Evolutionary conservation across 2,329 filamentous ascomycete genomes (phyloP).

Genomic region (Cercospora zeina): DNA sequence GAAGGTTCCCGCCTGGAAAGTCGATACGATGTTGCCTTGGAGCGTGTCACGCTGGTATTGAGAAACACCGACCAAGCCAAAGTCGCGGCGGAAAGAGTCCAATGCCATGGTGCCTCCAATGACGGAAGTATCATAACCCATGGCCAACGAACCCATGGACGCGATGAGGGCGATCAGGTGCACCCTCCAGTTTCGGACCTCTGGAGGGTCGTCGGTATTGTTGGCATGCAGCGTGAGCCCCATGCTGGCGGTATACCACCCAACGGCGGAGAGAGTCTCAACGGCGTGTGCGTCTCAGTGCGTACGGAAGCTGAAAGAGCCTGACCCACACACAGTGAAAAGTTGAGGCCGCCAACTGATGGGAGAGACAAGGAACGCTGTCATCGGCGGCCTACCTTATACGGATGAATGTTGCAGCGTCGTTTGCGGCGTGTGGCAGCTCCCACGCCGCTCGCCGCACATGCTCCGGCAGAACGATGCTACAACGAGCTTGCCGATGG

Average conservation of each 20-base stretch:
- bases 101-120: conserved; percentile 47
- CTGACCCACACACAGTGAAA: neutral
- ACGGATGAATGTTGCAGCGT: conserved; percentile 3
- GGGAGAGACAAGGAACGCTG: neutral
- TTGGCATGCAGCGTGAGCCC: conserved; percentile 25
- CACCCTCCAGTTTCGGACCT: conserved; percentile 69
- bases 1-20: conserved; percentile 44
- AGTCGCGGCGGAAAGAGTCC: conserved; percentile 44
- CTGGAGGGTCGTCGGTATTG: conserved; percentile 52
- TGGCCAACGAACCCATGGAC: conserved; percentile 44
- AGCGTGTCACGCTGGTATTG: conserved; percentile 46
- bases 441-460: conserved; percentile 13
- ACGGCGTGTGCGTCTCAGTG: neutral
- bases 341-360: conserved; percentile 22
- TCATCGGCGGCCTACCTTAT: conserved; percentile 20
- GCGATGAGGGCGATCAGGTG: conserved; percentile 63
- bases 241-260: conserved; percentile 9
- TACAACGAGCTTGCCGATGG: conserved; percentile 13
- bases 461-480: conserved; percentile 11
- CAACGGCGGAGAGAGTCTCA: neutral
- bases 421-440: conserved; percentile 11
- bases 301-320: neutral
- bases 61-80: conserved; percentile 38
- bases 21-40: conserved; percentile 45
- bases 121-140: conserved; percentile 40